Evolutionary conservation across 2,329 filamentous ascomycete genomes (phyloP).

Genomic region (Microcyclospora tardicrescens): DNA sequence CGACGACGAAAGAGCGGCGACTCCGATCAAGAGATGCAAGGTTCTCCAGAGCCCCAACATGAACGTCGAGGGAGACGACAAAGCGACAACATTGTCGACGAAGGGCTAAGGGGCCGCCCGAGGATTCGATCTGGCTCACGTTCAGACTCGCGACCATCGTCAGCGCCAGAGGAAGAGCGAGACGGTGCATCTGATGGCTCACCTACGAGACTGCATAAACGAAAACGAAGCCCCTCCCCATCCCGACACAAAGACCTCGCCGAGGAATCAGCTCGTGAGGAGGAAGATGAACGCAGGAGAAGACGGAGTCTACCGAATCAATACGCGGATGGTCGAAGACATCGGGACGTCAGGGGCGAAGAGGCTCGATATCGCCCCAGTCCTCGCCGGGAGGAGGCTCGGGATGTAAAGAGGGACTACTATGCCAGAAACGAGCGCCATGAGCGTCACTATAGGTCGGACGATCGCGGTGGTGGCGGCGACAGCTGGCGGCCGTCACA

Average conservation of each 20-base stretch:
- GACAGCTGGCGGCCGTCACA: no score
- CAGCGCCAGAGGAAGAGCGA: conserved; percentile 9
- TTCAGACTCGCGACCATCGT: conserved; percentile 18
- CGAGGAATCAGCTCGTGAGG: conserved; percentile 8
- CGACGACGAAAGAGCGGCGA: conserved; percentile 17
- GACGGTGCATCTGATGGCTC: conserved; percentile 12
- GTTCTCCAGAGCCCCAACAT: conserved; percentile 10
- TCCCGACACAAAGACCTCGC: conserved; percentile 15
- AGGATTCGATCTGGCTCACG: conserved; percentile 19
- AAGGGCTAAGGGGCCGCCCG: conserved; percentile 24
- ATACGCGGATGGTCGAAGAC: conserved; percentile 16
- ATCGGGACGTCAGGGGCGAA: conserved; percentile 7
- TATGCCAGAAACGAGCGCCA: background rate
- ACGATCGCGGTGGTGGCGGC: no score
- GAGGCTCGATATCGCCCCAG: conserved; percentile 19
- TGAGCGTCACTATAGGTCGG: no score
- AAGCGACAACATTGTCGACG: conserved; percentile 24
- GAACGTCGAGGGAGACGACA: conserved; percentile 18
- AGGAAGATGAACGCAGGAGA: conserved; percentile 14
- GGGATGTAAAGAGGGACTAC: conserved; percentile 5
- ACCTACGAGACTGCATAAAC: conserved; percentile 20
- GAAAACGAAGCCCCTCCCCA: conserved; percentile 23
- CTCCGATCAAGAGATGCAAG: conserved; percentile 18
- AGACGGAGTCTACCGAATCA: conserved; percentile 27
- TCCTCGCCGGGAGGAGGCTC: conserved; percentile 14